A percentile compares a stretch with the other conserved stretches of the same genome.
phyloP scores from a whole-genome alignment of 768 basidiomycete genomes.

The Russula sp. region DNA sequence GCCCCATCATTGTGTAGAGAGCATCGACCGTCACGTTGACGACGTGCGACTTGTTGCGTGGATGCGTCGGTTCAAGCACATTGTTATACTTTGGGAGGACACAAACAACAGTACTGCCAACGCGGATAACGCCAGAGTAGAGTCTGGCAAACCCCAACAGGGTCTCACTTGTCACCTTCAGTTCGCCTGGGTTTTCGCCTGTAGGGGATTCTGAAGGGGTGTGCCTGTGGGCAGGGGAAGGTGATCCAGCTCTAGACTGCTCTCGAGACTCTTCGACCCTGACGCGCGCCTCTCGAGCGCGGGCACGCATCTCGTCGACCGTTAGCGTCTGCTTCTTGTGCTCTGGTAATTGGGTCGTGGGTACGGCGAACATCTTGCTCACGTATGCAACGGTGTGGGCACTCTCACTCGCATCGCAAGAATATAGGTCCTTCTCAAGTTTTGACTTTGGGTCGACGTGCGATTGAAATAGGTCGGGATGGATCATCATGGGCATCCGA shows the following conservation, averaged over 20 bases:
- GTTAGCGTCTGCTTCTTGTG: slow-evolving; percentile 70
- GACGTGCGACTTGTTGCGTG: slow-evolving; percentile 60
- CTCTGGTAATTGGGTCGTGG: slow-evolving; percentile 75
- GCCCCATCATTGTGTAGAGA: slow-evolving; percentile 96
- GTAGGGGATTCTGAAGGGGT: slow-evolving; percentile 22
- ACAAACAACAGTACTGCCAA: slow-evolving; percentile 57
- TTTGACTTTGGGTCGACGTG: slow-evolving; percentile 61
- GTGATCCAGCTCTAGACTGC: slow-evolving; percentile 3
- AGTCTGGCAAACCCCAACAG: slow-evolving; percentile 90
- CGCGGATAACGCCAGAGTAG: slow-evolving; percentile 78
- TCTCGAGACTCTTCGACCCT: slow-evolving; percentile 18
- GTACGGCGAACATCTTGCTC: slow-evolving; percentile 97
- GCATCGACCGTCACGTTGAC: slow-evolving; percentile 56
- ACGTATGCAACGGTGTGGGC: slow-evolving; percentile 79
- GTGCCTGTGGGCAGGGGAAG: slow-evolving; percentile 14
- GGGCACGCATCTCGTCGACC: slow-evolving; percentile 74
- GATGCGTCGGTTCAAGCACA: slow-evolving; percentile 53
- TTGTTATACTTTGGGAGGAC: slow-evolving; percentile 83
- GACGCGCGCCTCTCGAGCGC: slow-evolving; percentile 43
- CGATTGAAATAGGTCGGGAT: slow-evolving; percentile 64
- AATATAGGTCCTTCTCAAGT: slow-evolving; percentile 77
- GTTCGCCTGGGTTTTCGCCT: slow-evolving; percentile 18
- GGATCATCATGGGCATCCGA: slow-evolving; percentile 86
- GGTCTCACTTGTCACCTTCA: slow-evolving; percentile 44
- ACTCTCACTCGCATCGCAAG: slow-evolving; percentile 49